Percentiles rank a stretch among this genome's conserved stretches.
Evolutionary conservation across 2,329 filamentous ascomycete genomes (phyloP).

Genomic region (Lachnellula occidentalis): DNA sequence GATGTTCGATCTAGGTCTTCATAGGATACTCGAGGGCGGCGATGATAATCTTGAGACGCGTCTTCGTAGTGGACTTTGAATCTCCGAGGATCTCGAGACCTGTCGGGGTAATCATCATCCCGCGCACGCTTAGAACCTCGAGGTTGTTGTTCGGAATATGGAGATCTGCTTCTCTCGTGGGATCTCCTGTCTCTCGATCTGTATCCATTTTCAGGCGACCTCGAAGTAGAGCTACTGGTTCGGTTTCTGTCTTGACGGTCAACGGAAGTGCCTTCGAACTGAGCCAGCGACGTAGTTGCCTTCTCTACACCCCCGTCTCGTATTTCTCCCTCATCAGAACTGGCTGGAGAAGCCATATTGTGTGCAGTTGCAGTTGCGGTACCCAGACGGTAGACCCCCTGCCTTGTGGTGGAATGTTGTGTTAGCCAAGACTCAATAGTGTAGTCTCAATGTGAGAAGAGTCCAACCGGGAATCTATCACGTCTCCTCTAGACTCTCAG

Average conservation of each 20-base stretch:
- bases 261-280: conserved; percentile 75
- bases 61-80: conserved; percentile 61
- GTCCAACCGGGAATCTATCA: conserved; percentile 35
- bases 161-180: conserved; percentile 50
- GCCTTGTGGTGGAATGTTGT: conserved; percentile 28
- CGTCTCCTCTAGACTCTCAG: conserved; percentile 28
- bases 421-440: conserved; percentile 34
- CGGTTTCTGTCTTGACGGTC: conserved; percentile 84
- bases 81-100: conserved; percentile 49
- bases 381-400: conserved; percentile 30
- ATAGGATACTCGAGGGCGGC: conserved; percentile 45
- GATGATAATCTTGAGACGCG: conserved; percentile 39
- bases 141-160: conserved; percentile 35
- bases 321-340: conserved; percentile 85
- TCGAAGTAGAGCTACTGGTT: conserved; percentile 31
- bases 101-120: conserved; percentile 53
- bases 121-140: conserved; percentile 62
- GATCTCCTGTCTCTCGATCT: conserved; percentile 39
- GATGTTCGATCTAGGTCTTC: conserved; percentile 49
- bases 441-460: conserved; percentile 33
- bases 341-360: conserved; percentile 48
- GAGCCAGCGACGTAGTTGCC: conserved; percentile 84
- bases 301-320: conserved; percentile 70
- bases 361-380: conserved; percentile 10
- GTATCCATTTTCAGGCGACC: conserved; percentile 38